phyloP scores from a whole-genome alignment of 352 stramenopile genomes.

The Pythium plurisporium region DNA sequence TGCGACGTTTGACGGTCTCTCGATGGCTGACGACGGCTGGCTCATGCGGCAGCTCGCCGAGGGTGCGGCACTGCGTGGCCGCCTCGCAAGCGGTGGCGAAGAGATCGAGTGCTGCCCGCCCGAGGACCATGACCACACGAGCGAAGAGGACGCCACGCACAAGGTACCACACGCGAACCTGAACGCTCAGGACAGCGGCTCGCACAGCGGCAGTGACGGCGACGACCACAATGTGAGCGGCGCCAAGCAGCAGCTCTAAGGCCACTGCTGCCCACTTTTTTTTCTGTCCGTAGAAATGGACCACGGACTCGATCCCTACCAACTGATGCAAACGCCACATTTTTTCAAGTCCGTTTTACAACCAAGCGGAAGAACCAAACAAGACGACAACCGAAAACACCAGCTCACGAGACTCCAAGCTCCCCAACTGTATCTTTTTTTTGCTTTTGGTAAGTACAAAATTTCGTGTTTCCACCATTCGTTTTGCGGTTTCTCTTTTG shows the following conservation, averaged over 20 bases:
- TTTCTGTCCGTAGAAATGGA: not conserved
- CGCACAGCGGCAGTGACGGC: conserved; percentile 59
- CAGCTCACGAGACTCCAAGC: not conserved
- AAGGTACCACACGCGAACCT: conserved; percentile 31
- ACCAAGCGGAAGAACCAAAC: no score
- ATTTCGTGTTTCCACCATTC: not conserved
- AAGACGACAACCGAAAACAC: not conserved
- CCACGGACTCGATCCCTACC: no score
- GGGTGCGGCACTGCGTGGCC: conserved; percentile 66
- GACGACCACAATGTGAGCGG: conserved; percentile 29
- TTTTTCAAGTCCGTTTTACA: no score
- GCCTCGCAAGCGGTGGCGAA: conserved; percentile 45
- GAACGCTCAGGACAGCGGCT: conserved; percentile 46
- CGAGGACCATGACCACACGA: conserved; percentile 49
- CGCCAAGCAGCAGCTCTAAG: conserved; percentile 5
- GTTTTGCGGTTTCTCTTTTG: not conserved
- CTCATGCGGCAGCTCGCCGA: conserved; percentile 76
- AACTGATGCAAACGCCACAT: no score
- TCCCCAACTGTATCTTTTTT: conserved; percentile 7
- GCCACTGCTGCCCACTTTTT: not conserved
- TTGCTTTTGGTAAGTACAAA: conserved; percentile 5
- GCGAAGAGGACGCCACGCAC: conserved; percentile 47
- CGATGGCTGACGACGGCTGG: conserved; percentile 82
- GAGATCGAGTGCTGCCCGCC: conserved; percentile 38
- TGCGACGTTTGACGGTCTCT: conserved; percentile 69